Evolutionary conservation across 83 land plant species (phyloP).

Genomic region (Thuja plicata): DNA sequence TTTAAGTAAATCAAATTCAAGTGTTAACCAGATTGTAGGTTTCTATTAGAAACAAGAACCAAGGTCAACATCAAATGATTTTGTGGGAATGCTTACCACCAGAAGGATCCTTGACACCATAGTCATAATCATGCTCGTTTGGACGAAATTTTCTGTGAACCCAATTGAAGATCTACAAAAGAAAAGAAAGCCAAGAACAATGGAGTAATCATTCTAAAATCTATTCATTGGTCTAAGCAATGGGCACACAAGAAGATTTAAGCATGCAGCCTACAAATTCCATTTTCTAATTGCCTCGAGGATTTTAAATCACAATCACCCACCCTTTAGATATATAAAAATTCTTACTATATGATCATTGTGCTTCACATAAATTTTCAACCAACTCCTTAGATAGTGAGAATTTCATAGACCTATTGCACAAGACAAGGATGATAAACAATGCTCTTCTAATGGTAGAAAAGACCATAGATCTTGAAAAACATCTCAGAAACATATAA

Average conservation of each 20-base stretch:
- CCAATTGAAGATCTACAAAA: conserved; percentile 15
- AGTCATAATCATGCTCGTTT: conserved; percentile 13
- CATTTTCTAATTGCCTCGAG: not conserved
- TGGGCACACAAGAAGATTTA: not conserved
- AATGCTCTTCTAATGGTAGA: no score
- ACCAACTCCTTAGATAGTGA: not conserved
- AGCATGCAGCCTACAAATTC: not conserved
- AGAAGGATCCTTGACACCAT: conserved; percentile 8
- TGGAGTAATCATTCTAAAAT: not conserved
- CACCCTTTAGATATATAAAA: not conserved
- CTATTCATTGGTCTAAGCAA: not conserved
- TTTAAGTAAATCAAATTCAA: not conserved
- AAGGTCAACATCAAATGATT: not conserved
- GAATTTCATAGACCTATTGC: not conserved
- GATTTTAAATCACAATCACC: conserved; percentile 1
- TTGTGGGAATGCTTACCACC: not conserved
- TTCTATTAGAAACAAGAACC: not conserved
- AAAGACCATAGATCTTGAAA: no score
- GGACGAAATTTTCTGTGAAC: conserved; percentile 13
- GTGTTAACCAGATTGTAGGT: not conserved
- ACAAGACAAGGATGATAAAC: not conserved
- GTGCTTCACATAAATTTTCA: not conserved
- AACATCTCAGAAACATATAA: no score
- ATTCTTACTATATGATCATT: not conserved
- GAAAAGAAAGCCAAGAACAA: not conserved